These are phyloP conservation scores for Bjerkandera adusta DNA, from an alignment of 1,284 basidiomycete species.

Conservation along the genomic window DNA sequence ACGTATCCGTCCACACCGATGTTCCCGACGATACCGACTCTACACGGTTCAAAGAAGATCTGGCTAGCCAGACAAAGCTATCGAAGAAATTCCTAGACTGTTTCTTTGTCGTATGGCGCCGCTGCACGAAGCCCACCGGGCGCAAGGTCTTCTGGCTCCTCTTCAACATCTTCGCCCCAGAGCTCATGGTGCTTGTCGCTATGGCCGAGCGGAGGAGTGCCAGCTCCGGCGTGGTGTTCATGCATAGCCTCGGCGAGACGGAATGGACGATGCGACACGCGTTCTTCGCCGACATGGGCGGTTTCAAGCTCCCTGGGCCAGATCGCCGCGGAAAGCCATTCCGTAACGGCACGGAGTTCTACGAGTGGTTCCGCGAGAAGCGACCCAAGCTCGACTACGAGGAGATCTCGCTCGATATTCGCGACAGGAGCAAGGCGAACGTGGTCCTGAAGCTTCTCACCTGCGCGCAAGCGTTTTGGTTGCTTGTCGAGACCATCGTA, in stretches of 20 bases:
- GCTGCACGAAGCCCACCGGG: not conserved
- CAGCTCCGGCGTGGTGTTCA: slow-evolving; percentile 1
- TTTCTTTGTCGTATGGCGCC: not conserved
- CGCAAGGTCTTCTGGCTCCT: slow-evolving; percentile 2
- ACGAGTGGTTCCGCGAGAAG: not conserved
- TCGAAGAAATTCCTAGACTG: not conserved
- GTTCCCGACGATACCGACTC: not conserved
- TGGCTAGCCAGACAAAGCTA: too few species aligned
- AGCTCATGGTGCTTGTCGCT: slow-evolving; percentile 6
- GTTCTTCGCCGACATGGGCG: slow-evolving; percentile 8
- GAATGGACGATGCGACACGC: slow-evolving; percentile 3
- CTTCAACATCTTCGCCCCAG: slow-evolving; percentile 1
- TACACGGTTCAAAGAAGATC: not conserved
- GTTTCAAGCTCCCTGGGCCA: not conserved
- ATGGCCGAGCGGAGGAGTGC: slow-evolving; percentile 3
- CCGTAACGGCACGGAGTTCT: slow-evolving; percentile 1
- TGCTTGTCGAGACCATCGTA: not conserved
- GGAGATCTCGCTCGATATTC: slow-evolving; percentile 3
- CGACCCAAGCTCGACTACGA: not conserved
- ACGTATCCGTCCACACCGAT: slow-evolving; percentile 1
- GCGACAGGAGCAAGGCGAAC: slow-evolving; percentile 3
- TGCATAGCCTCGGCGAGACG: slow-evolving; percentile 1
- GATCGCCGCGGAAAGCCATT: not conserved
- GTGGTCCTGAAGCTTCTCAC: slow-evolving; percentile 2
- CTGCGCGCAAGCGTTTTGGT: not conserved